Percentiles rank a stretch among this genome's conserved stretches.
Evolutionary conservation across 345 rosid genomes (phyloP).

Genomic region (Moricandia arvensis): DNA sequence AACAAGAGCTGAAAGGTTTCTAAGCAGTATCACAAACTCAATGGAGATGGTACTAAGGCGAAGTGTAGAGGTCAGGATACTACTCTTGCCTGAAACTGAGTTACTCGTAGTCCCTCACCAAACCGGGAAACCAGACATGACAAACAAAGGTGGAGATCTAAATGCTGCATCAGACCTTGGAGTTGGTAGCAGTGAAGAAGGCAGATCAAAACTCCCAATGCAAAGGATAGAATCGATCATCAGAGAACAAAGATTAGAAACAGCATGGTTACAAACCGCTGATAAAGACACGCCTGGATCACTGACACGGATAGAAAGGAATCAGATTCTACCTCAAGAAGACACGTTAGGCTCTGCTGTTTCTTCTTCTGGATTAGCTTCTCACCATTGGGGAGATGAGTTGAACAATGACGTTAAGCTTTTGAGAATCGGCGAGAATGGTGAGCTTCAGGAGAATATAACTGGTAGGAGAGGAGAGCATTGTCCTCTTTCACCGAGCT

Average conservation of each 20-base stretch:
- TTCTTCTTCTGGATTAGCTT: conserved; percentile 51
- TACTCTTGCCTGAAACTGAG: conserved; percentile 59
- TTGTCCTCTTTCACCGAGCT: conserved; percentile 79
- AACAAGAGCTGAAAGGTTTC: conserved; percentile 81
- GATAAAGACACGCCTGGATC: conserved; percentile 84
- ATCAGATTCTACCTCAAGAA: conserved; percentile 87
- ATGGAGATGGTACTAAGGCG: conserved; percentile 77
- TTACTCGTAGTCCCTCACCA: conserved; percentile 39
- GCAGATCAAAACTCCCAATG: conserved; percentile 61
- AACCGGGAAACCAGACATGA: conserved; percentile 35
- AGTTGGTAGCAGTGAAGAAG: conserved; percentile 41
- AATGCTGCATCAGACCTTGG: conserved; percentile 38
- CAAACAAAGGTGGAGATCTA: conserved; percentile 46
- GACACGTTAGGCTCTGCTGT: conserved; percentile 47
- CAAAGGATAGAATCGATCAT: conserved; percentile 95
- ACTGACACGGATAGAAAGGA: conserved; percentile 60
- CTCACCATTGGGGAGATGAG: conserved; percentile 74
- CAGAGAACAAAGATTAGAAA: conserved; percentile 88
- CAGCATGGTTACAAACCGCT: conserved; percentile 92
- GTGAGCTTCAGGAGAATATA: conserved; percentile 54
- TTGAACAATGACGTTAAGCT: conserved; percentile 63
- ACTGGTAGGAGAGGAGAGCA: conserved; percentile 46
- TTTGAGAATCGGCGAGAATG: conserved; percentile 58
- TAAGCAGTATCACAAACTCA: conserved; percentile 93
- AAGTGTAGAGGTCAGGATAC: conserved; percentile 80